Percentiles rank a stretch among this genome's conserved stretches.
These are phyloP conservation scores for Stachybotrys elegans DNA, from an alignment of 2,329 filamentous ascomycete genomes.

Conservation along the genomic window DNA sequence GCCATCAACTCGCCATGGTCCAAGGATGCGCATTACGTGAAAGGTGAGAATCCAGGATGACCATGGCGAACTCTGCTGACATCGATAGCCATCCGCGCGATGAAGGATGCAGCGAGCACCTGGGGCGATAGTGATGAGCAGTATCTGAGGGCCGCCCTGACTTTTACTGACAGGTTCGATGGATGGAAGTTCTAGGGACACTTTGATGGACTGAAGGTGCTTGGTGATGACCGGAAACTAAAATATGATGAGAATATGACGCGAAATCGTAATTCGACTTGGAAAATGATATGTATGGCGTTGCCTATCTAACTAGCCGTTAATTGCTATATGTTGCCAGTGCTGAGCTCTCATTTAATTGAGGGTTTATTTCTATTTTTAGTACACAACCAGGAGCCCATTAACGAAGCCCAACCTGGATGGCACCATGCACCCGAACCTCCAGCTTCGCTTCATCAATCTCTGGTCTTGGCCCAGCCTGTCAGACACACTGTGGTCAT, in stretches of 20 bases:
- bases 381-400: no score
- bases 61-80: conserved; percentile 4
- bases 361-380: no score
- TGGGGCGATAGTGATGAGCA: conserved; percentile 66
- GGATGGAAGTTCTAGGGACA: conserved; percentile 61
- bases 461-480: neutral
- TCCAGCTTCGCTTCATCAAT: no score
- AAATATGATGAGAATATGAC: no score
- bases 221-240: no score
- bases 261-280: no score
- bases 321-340: no score
- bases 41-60: conserved; percentile 55
- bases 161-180: conserved; percentile 68
- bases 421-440: no score
- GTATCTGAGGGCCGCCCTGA: conserved; percentile 64
- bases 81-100: conserved; percentile 59
- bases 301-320: no score
- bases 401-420: no score
- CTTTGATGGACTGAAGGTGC: neutral
- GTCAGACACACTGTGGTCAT: neutral
- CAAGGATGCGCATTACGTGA: conserved; percentile 79
- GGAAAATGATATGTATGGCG: no score
- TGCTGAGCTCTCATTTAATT: no score
- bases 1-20: conserved; percentile 64
- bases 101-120: conserved; percentile 67